Conservation (phyloP, 352 stramenopile species). For the Plasmopara halstedii region DNA sequence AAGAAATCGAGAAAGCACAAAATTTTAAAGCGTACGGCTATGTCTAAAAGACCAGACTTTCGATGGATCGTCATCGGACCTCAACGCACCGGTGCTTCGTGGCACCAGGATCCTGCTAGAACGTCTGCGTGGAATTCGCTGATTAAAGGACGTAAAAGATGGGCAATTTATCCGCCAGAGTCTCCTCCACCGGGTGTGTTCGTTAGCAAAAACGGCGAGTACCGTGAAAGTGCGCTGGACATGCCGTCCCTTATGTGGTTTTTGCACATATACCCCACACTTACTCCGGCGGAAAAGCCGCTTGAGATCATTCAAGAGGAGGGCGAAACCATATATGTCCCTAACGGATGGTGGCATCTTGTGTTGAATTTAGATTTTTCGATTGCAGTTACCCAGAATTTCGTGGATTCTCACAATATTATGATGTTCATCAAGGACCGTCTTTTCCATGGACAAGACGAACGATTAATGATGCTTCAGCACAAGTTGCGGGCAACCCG, state of each 20-base stretch:
- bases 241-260: constrained; percentile 85
- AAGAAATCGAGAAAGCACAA: constrained; percentile 34
- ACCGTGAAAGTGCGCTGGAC: constrained; percentile 50
- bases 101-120: constrained; percentile 93
- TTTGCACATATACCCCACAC: constrained; percentile 76
- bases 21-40: constrained; percentile 24
- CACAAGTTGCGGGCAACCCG: constrained; percentile 32
- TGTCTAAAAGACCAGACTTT: constrained; percentile 51
- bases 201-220: constrained; percentile 39
- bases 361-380: constrained; percentile 94
- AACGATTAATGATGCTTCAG: constrained; percentile 48
- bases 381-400: constrained; percentile 96
- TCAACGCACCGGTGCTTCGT: constrained; percentile 84
- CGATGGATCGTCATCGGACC: constrained; percentile 82
- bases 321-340: constrained; percentile 96
- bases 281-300: constrained; percentile 60
- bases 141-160: constrained; percentile 91
- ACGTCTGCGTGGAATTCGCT: constrained; percentile 96
- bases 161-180: constrained; percentile 93
- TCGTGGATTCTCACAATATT: constrained; percentile 82
- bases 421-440: constrained; percentile 67
- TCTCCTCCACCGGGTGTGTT: constrained; percentile 58
- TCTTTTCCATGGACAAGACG: constrained; percentile 50
- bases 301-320: constrained; percentile 86
- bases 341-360: constrained; percentile 96